Evolutionary conservation across 2,329 filamentous ascomycete species (phyloP), one percentile per base, ranked within the genome.

Genomic region (Xylaria hypoxylon): DNA sequence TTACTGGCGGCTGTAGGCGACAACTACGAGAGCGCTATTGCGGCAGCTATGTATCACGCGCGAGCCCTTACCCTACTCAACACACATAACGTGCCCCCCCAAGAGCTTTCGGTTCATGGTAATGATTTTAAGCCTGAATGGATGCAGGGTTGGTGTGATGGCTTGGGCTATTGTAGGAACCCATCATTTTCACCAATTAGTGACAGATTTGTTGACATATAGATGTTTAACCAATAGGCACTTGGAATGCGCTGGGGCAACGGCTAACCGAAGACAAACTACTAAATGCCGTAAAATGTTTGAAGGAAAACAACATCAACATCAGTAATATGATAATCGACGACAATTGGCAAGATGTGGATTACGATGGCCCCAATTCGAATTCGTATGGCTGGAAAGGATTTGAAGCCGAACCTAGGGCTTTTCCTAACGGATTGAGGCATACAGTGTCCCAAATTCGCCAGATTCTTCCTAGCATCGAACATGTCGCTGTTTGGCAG

Each of bases 401-500:
- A 7, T 98, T 99, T 70, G 94, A 98, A 76, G 96, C 95, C 0
- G 92, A 96, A 64, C 85, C 88, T 11, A 83, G 86, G 28, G 88
- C 89, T 0, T 99, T 99, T 66, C 94, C 95, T 0, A 82, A 86
- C 2, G 96, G 96, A 0, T 82, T 99, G 8, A 92, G 91, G 75
- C 83, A 88, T 6, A 89, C 91, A 0, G 84, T 96, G 1, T 80
- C 84, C 5, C 85, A 87, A 6, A 92, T 98, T 65, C 89, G 93
- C 24, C 80, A 85, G 19, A 85, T 84, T 17, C 87, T 94, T 73
- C 89, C 89, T 0, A 87, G 89, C 65, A 90, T 98, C 65, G 86
- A 91, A 66, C 91, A 97, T 72, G 87, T 98, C 57, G 93, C 92
- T 11, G 95, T 98, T 0, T 99, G 96, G 96, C 96, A 99, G 67